phyloP scores from a whole-genome alignment of 2,329 filamentous ascomycete genomes.

The Pseudopyricularia cyperi region DNA sequence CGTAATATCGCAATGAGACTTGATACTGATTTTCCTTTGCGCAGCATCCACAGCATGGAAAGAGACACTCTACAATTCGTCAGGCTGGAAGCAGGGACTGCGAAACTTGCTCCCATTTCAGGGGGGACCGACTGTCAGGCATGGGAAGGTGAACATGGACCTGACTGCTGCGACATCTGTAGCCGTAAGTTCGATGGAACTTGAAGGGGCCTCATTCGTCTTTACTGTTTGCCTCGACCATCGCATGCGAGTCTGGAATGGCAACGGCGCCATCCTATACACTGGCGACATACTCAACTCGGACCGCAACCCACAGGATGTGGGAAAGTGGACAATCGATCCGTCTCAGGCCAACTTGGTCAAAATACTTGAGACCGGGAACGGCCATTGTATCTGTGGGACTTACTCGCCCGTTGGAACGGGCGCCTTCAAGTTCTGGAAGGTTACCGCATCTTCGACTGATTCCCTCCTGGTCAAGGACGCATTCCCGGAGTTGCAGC shows the following conservation, averaged over 20 bases:
- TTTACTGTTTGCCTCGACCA: slow-evolving; percentile 87
- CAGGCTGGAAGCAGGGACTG: slow-evolving; percentile 56
- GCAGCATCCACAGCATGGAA: slow-evolving; percentile 36
- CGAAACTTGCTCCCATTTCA: slow-evolving; percentile 55
- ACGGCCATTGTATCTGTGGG: slow-evolving; percentile 47
- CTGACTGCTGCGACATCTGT: slow-evolving; percentile 54
- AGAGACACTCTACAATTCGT: slow-evolving; percentile 61
- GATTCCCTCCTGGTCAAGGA: slow-evolving; percentile 56
- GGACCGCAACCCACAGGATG: slow-evolving; percentile 51
- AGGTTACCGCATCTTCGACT: slow-evolving; percentile 50
- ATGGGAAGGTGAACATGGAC: slow-evolving; percentile 53
- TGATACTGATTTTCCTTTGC: slow-evolving; percentile 1
- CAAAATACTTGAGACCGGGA: slow-evolving; percentile 49
- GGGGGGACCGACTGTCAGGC: slow-evolving; percentile 47
- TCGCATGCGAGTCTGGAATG: slow-evolving; percentile 78
- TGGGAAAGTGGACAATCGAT: slow-evolving; percentile 63
- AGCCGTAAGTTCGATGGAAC: slow-evolving; percentile 36
- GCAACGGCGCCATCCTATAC: slow-evolving; percentile 64
- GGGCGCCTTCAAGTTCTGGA: slow-evolving; percentile 93
- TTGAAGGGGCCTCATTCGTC: slow-evolving; percentile 37
- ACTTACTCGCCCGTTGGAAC: slow-evolving; percentile 81
- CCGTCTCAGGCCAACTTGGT: slow-evolving; percentile 68
- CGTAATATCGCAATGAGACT: background rate
- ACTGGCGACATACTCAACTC: slow-evolving; percentile 67
- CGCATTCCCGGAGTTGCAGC: slow-evolving; percentile 47